These are phyloP conservation scores for Eucalyptus brandiana DNA, from an alignment of 345 rosid species.

Conservation along the genomic window DNA sequence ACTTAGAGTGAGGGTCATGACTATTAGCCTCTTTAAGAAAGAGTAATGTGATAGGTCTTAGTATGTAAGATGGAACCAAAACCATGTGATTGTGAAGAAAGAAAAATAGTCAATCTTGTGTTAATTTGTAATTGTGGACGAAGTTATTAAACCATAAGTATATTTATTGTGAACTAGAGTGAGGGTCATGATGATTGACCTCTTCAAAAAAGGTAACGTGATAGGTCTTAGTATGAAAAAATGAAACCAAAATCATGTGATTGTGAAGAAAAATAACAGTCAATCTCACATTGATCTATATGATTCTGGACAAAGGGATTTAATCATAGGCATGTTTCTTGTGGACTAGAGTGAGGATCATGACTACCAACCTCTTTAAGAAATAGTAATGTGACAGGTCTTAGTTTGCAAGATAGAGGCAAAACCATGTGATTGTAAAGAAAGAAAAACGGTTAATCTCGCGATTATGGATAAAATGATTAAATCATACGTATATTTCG, in stretches of 20 bases:
- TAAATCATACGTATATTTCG: neutral
- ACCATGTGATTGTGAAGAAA: neutral
- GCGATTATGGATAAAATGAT: neutral
- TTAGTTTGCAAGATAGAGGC: neutral
- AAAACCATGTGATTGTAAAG: neutral
- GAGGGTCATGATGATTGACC: neutral
- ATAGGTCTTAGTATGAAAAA: neutral
- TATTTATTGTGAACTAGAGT: neutral
- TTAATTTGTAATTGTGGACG: neutral
- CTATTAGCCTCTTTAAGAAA: neutral
- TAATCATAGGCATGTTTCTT: neutral
- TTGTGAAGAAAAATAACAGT: neutral
- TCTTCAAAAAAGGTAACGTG: neutral
- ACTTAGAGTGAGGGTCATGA: neutral
- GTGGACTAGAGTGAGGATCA: neutral
- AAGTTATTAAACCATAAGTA: neutral
- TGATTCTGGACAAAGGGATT: neutral
- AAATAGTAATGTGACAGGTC: neutral
- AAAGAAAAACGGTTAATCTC: neutral
- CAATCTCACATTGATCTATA: neutral
- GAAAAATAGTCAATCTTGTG: neutral
- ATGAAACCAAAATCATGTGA: conserved; percentile 1
- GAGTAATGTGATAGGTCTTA: neutral
- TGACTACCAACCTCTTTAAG: neutral
- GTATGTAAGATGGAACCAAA: neutral